Conservation (phyloP, 2,329 filamentous ascomycete species). For the Xylaria sp. region DNA sequence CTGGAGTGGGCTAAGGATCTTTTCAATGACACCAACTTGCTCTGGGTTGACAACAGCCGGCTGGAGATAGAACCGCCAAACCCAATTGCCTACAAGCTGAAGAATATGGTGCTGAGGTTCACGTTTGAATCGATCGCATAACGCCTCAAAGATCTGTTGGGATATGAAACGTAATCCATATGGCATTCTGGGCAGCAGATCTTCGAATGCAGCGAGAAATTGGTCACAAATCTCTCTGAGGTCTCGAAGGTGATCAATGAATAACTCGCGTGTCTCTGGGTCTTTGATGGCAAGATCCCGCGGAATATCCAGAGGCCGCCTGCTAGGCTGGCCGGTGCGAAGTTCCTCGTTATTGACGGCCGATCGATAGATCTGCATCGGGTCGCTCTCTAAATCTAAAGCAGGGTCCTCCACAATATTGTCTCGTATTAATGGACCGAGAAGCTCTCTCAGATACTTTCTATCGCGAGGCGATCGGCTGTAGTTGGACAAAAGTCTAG, state of each 20-base stretch:
- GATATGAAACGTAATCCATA: slow-evolving; percentile 92
- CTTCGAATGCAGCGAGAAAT: slow-evolving; percentile 84
- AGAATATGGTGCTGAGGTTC: slow-evolving; percentile 83
- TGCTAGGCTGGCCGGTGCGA: slow-evolving; percentile 85
- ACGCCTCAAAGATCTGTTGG: slow-evolving; percentile 83
- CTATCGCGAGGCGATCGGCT: slow-evolving; percentile 90
- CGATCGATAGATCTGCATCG: slow-evolving; percentile 95
- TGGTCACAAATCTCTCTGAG: slow-evolving; percentile 94
- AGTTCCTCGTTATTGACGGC: slow-evolving; percentile 98
- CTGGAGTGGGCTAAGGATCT: slow-evolving; percentile 87
- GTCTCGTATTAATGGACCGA: slow-evolving; percentile 86
- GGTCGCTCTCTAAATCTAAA: slow-evolving; percentile 94
- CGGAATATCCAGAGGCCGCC: slow-evolving; percentile 83
- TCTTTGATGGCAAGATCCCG: slow-evolving; percentile 96
- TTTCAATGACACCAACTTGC: slow-evolving; percentile 91
- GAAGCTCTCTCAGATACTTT: slow-evolving; percentile 88
- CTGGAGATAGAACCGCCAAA: slow-evolving; percentile 94
- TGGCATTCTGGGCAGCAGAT: slow-evolving; percentile 86
- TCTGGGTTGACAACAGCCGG: slow-evolving; percentile 91
- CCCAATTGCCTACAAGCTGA: slow-evolving; percentile 87
- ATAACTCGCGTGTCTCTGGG: slow-evolving; percentile 88
- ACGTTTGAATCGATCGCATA: slow-evolving; percentile 80
- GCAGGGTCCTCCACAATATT: slow-evolving; percentile 93
- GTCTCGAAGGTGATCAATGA: slow-evolving; percentile 94
- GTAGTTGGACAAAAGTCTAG: slow-evolving; percentile 86